Conservation (phyloP, 805 yeast genomes). For the Ogataea siamensis region DNA sequence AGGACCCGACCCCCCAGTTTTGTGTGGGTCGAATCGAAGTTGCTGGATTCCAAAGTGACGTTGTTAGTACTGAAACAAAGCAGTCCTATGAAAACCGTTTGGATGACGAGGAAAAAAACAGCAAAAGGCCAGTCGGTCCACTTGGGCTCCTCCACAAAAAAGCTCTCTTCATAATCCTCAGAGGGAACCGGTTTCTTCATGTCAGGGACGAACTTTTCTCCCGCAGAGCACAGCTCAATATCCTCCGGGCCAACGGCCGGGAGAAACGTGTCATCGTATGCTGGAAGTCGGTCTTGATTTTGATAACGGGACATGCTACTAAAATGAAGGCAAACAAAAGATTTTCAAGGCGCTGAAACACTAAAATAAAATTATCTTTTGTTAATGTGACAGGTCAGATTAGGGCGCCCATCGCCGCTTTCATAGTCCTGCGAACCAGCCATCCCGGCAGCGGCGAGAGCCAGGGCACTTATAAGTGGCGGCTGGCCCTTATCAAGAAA, state of each 20-base stretch:
- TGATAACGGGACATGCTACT: not conserved
- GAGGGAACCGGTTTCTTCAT: conserved; percentile 26
- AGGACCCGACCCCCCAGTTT: not conserved
- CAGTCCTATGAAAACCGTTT: conserved; percentile 18
- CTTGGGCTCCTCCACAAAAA: conserved; percentile 59
- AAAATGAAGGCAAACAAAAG: not conserved
- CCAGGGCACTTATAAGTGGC: too few species aligned
- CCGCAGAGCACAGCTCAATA: conserved; percentile 8
- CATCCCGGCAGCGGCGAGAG: too few species aligned
- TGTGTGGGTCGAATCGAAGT: not conserved
- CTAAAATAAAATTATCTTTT: not conserved
- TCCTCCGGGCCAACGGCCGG: conserved; percentile 8
- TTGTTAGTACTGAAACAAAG: not conserved
- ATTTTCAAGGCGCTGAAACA: not conserved
- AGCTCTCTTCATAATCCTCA: conserved; percentile 61
- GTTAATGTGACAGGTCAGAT: too few species aligned
- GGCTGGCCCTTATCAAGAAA: not conserved
- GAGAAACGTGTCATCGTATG: conserved; percentile 6
- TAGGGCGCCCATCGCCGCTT: too few species aligned
- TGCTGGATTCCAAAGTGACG: not conserved
- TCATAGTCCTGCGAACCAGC: conserved; percentile 4
- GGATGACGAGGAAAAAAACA: conserved; percentile 37
- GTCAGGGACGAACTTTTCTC: conserved; percentile 4
- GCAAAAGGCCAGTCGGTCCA: conserved; percentile 73
- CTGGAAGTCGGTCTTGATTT: not conserved